Evolutionary conservation across 148 eudicot genomes (phyloP).

Genomic region (Nepenthes gracilis): DNA sequence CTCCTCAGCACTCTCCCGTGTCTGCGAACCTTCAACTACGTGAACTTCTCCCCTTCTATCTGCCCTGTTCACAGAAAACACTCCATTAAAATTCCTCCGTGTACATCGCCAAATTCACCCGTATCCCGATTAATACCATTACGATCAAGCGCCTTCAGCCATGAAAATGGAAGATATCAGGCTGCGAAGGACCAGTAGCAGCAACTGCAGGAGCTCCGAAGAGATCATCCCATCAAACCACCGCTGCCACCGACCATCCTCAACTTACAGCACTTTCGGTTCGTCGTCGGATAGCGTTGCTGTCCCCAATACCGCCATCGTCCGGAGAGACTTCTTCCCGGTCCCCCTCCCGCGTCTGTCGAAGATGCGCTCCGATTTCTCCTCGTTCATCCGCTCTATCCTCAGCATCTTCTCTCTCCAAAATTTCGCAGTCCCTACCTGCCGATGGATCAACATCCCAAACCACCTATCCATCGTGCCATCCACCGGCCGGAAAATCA

Average conservation of each 20-base stretch:
- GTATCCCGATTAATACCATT: conserved; percentile 13
- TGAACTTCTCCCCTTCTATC: too few species aligned
- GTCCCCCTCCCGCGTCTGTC: conserved; percentile 11
- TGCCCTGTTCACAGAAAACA: too few species aligned
- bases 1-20: not conserved
- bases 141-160: not conserved
- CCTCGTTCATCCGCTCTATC: conserved; percentile 47
- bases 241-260: too few species aligned
- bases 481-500: conserved; percentile 46
- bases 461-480: conserved; percentile 19
- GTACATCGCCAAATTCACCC: conserved; percentile 2
- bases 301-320: not conserved
- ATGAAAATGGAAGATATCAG: conserved; percentile 15
- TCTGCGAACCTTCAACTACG: too few species aligned
- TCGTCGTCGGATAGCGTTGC: conserved; percentile 9
- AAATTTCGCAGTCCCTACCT: conserved; percentile 25
- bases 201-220: not conserved
- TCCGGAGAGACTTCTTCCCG: conserved; percentile 3
- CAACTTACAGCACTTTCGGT: not conserved
- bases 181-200: conserved; percentile 7
- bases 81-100: not conserved
- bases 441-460: conserved; percentile 29
- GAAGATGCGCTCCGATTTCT: conserved; percentile 13
- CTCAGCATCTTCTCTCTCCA: conserved; percentile 35
- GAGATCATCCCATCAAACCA: too few species aligned